Evolutionary conservation across 192 early-diverging fungal species (phyloP), one percentile per base, ranked within the genome.

Genomic region (Lobosporangium transversale): DNA sequence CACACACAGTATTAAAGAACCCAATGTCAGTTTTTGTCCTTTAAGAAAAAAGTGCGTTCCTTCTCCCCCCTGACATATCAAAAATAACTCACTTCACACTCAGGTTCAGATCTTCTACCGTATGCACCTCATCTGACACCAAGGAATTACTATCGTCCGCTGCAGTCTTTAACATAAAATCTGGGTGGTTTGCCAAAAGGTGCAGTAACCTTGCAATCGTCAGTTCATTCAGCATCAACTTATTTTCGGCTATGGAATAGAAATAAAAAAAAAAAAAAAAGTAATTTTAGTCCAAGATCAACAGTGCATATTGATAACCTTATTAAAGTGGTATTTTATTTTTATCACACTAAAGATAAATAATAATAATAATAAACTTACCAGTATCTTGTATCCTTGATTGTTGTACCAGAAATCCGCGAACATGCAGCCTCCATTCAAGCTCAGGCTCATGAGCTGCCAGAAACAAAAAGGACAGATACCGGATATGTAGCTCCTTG

Each of bases 371-470:
- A 36, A n/a, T 35, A 20, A 69, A 44, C 40, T 50, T 83, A 53
- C 58, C 59, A 36, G 61, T 64, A 10, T 60, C 76, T 30, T 78
- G 68, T 11, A 51, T 60, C 24, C 52, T 66, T 21, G 70, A 59
- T n/a, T 58, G 43, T 4, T 61, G 56, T 8, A 21, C 24, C 58
- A 86, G 86, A 20, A 81, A 89, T 54, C 79, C 70, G n/a, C 67
- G 85, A 67, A 85, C 87, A 47, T 89, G 89, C 50, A 80, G 76
- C 61, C 75, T 84, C 55, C 97, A 85, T 0, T 83, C 86, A 1
- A 68, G 45, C 58, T 96, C 94, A 0, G 94, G 94, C 36, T 99
- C 97, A 63, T 95, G 90, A 0, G 95, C 97, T 7, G 87, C 89
- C 47, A 99, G 68, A 60, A 94, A 87, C 42, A 97, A 50, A 8